phyloP scores from a whole-genome alignment of 768 basidiomycete genomes.

The Phlebiopsis flavidoalba region DNA sequence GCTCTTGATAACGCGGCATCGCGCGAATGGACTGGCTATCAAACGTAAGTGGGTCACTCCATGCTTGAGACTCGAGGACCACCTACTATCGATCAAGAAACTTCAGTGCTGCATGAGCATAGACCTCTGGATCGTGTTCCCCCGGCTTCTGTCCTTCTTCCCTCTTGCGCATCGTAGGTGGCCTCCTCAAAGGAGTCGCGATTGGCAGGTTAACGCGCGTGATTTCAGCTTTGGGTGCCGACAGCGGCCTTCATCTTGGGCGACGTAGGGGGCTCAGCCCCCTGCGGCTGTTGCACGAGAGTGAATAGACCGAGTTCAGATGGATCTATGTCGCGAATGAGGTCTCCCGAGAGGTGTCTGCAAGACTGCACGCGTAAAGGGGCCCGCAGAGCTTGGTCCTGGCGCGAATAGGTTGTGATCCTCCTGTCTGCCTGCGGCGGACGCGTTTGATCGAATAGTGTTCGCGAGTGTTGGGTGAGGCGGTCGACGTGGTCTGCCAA shows the following conservation, averaged over 20 bases:
- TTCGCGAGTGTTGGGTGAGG: constrained; percentile 46
- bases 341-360: constrained; percentile 58
- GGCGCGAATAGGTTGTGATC: constrained; percentile 20
- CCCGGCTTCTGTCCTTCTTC: constrained; percentile 27
- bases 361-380: constrained; percentile 66
- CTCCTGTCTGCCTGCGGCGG: constrained; percentile 5
- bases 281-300: constrained; percentile 33
- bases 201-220: constrained; percentile 62
- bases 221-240: constrained; percentile 35
- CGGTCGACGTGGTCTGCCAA: constrained; percentile 69
- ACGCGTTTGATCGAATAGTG: constrained; percentile 35
- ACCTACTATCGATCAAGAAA: constrained; percentile 76
- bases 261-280: neutral
- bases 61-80: neutral
- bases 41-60: neutral
- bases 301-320: constrained; percentile 78
- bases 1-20: constrained; percentile 45
- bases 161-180: constrained; percentile 32
- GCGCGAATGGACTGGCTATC: constrained; percentile 39
- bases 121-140: constrained; percentile 68
- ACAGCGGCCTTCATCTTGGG: constrained; percentile 28
- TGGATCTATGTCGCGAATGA: constrained; percentile 75
- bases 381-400: constrained; percentile 30
- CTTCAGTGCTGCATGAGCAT: constrained; percentile 69
- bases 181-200: constrained; percentile 62